phyloP scores from a whole-genome alignment of 768 basidiomycete genomes.

The Mycena leptocephala region DNA sequence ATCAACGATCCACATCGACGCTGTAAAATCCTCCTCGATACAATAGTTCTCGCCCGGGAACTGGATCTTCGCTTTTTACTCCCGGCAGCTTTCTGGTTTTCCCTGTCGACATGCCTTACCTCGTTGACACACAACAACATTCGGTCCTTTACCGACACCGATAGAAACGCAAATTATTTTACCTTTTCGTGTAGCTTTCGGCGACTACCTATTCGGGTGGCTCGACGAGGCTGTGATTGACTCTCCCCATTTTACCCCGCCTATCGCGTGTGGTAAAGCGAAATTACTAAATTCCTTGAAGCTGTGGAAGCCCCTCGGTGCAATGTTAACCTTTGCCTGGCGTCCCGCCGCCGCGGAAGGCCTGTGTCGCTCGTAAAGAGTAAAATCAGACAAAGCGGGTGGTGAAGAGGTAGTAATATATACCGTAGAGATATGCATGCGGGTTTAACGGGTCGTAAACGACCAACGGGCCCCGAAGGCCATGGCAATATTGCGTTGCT shows the following conservation, averaged over 20 bases:
- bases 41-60: neutral
- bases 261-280: neutral
- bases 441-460: constrained; percentile 53
- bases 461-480: constrained; percentile 60
- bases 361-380: neutral
- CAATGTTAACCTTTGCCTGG: neutral
- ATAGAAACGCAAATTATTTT: neutral
- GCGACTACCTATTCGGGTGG: constrained; percentile 1
- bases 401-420: neutral
- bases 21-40: neutral
- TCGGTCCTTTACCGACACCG: neutral
- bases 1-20: no score
- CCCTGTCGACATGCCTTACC: neutral
- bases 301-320: neutral
- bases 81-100: constrained; percentile 2
- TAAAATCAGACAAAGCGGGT: neutral
- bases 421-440: constrained; percentile 38
- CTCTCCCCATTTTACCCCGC: neutral
- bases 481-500: constrained; percentile 60
- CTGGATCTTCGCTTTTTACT: neutral
- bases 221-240: neutral
- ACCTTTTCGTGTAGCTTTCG: neutral
- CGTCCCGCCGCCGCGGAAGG: neutral
- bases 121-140: neutral
- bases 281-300: neutral